Conservation (phyloP, 495 filamentous ascomycete genomes). For the Usnea hakonensis region DNA sequence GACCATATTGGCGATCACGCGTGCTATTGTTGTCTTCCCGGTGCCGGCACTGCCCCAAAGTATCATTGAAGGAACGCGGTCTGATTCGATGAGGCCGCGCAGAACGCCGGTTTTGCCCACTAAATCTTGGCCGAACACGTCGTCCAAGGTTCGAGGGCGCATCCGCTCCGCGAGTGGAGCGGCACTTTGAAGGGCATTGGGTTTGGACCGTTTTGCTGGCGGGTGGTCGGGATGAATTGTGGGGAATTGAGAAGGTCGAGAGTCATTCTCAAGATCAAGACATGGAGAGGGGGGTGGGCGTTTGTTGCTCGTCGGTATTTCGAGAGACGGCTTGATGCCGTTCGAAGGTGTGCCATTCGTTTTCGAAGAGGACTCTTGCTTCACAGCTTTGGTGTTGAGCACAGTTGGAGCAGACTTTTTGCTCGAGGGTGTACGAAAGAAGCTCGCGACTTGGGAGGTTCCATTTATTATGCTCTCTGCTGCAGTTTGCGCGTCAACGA, state of each 20-base stretch:
- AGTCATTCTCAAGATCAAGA: slow-evolving; percentile 1
- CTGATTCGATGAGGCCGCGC: slow-evolving; percentile 80
- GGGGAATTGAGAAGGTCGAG: neutral
- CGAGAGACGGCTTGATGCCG: neutral
- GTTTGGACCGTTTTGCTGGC: slow-evolving; percentile 53
- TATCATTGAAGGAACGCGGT: slow-evolving; percentile 87
- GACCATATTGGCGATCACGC: slow-evolving; percentile 78
- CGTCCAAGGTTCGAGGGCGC: slow-evolving; percentile 75
- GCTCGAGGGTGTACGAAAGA: slow-evolving; percentile 66
- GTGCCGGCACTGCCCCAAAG: slow-evolving; percentile 89
- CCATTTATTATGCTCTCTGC: slow-evolving; percentile 35
- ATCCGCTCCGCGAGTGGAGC: slow-evolving; percentile 90
- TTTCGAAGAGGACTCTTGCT: neutral
- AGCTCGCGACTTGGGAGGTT: slow-evolving; percentile 49
- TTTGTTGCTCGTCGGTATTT: slow-evolving; percentile 8
- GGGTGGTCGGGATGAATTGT: slow-evolving; percentile 23
- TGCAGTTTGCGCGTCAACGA: slow-evolving; percentile 35
- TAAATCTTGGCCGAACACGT: slow-evolving; percentile 85
- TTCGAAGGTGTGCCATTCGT: neutral
- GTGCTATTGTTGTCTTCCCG: slow-evolving; percentile 93
- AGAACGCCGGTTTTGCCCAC: slow-evolving; percentile 79
- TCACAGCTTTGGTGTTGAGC: neutral
- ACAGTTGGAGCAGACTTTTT: slow-evolving; percentile 10
- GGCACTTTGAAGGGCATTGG: slow-evolving; percentile 52
- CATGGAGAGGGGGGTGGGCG: slow-evolving; percentile 6